Evolutionary conservation across 2,329 filamentous ascomycete genomes (phyloP), one percentile per base, ranked within the genome.

Genomic region (Cylindrodendrum hubeiense): DNA sequence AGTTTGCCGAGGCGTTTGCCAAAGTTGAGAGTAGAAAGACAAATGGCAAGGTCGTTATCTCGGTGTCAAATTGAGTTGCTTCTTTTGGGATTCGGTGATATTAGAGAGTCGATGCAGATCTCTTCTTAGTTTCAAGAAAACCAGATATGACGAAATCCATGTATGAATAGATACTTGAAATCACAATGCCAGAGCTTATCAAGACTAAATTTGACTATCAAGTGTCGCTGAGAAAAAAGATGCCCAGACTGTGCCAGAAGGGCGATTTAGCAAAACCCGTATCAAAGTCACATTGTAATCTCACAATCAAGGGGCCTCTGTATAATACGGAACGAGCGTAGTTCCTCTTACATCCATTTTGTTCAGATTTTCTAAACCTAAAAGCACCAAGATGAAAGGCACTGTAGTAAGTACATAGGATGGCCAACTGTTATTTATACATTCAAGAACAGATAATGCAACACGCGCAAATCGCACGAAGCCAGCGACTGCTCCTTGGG

Each of bases 21-120:
- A 78, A 71, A 66, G 71, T 81, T 10, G 76, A 80, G 37, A 69
- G 69, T 17, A 73, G 79, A 2, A 77, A 74, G 50, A 70, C 79
- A 7, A 80, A 74, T 52, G 81, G 81, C 0, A 82, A 82, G 66
- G 75, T 82, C 19, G 68, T 82, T n/a, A 78, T 83, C 43, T 78
- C 76, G 55, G 71, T 81, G 6, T 61, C 50, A 17, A 30, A 53
- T 19, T 52, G n/a, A 37, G 28, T 9, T 21, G 12, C 26, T 19
- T 50, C 22, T 21, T 9, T 26, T 9, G 13, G 22, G 6, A 21
- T 28, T 28, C 12, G 28, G 28, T 30, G 28, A 9, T 30, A 30
- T 2, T 37, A 5, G 5, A 37, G 34, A 5, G 34, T 37, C 34
- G 22, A 24, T 17, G 22, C 26, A 26, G 7, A 26, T 26, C 21